Base-by-base conservation (phyloP, 352 stramenopile genomes). In the Phytophthora podocarpi region DNA sequence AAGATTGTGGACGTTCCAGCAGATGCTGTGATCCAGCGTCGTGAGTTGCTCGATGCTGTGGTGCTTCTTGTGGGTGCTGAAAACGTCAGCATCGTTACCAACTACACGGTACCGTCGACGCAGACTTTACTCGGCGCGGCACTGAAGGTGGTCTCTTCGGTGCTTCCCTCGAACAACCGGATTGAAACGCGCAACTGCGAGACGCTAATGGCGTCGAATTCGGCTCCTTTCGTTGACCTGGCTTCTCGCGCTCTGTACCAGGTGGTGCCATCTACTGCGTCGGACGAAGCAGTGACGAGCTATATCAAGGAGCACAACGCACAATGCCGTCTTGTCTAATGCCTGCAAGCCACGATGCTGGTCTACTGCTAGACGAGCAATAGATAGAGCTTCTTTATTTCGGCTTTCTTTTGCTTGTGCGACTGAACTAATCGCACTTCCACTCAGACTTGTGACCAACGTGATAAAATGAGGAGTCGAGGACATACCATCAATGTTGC, bases 331-430 rank as follows among this genome's bases (percentile, higher is more conserved):
- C 46, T 70, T 40, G 42, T 10, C 12, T 68, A 55, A 42, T 41
- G 24, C 16, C 48, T 59, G 47, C 28, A 59, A 35, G 34, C 23
- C 20, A 9, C 36, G 39, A 48, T 26, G 11, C 7, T 55, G 28
- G 27, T 42, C 18, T 45, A 49, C 12, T 47, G 32, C 11, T 52
- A 45, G 42, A 49, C 21, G 30, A 59, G 52, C 48, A 66, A 76
- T 80, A 72, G 55, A 77, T 77, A 70, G 54, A 74, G 37, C 37
- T 57, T 61, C 46, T 58, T 62, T 69, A 64, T 62, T 68, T 55
- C 31, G 24, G 51, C 41, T 62, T 59, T 61, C 47, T 60, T 61
- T 64, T 57, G 47, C 40, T 66, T 51, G 54, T 53, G 41, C 34
- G 13, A 23, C 27, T 45, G 32, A 59, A 54, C 42, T 46, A 53